phyloP scores from a whole-genome alignment of 257 asterid species.

The Scutellaria minor region DNA sequence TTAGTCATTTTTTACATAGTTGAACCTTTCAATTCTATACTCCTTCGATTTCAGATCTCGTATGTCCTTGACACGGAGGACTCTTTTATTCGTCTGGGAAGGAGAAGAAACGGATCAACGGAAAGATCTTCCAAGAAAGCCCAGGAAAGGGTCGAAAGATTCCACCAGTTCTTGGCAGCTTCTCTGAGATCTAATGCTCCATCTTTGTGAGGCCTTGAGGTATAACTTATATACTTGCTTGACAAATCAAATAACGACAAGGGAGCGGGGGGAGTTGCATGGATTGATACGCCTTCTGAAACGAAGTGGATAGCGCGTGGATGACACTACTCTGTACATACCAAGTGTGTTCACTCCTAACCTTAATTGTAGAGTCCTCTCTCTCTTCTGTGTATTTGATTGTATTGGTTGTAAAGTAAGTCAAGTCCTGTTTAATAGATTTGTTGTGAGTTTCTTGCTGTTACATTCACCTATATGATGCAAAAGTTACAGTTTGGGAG shows the following conservation, averaged over 20 bases:
- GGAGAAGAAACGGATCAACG: slow-evolving; percentile 46
- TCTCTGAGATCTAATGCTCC: slow-evolving; percentile 33
- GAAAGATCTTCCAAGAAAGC: slow-evolving; percentile 39
- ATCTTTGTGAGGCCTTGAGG: slow-evolving; percentile 35
- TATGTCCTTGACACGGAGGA: slow-evolving; percentile 96
- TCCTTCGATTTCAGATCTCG: slow-evolving; percentile 63
- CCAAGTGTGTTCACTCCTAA: slow-evolving; percentile 40
- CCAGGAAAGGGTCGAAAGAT: slow-evolving; percentile 57
- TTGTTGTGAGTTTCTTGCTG: slow-evolving; percentile 36
- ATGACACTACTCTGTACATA: slow-evolving; percentile 62
- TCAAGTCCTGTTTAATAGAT: slow-evolving; percentile 39
- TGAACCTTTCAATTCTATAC: slow-evolving; percentile 15
- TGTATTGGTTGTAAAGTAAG: slow-evolving; percentile 35
- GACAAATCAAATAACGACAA: slow-evolving; percentile 38
- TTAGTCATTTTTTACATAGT: background rate
- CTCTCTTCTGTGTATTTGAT: slow-evolving; percentile 32
- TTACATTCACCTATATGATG: slow-evolving; percentile 33
- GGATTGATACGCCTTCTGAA: slow-evolving; percentile 37
- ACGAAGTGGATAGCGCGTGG: slow-evolving; percentile 38
- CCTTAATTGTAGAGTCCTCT: slow-evolving; percentile 44
- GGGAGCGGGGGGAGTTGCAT: slow-evolving; percentile 34
- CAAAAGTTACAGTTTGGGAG: slow-evolving; percentile 34
- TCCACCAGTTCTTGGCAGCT: slow-evolving; percentile 55
- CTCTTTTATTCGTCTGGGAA: slow-evolving; percentile 72
- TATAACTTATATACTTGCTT: slow-evolving; percentile 29